Base-by-base conservation (phyloP, 2,329 filamentous ascomycete genomes). In the Eutypa lata region DNA sequence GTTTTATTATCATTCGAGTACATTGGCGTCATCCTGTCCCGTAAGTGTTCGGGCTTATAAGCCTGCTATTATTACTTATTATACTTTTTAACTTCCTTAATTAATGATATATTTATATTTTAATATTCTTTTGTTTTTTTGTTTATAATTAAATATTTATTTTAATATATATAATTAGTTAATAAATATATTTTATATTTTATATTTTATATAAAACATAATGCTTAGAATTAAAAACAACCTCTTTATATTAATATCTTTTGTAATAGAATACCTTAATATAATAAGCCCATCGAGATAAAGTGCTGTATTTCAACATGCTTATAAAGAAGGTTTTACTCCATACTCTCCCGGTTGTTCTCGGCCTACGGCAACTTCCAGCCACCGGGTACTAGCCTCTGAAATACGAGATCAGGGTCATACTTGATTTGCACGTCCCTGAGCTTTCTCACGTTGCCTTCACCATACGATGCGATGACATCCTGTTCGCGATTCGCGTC, bases 401-500 rank as follows among this genome's bases (percentile, higher is more conserved):
- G 54, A 22, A 53, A 53, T 19, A 53, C 40, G 10, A 46, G 51
- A 4, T 52, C 16, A 11, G 49, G 54, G 35, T 52, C 54, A 46
- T 56, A 56, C 7, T 38, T 43, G 6, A 37, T 7, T 40, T 53
- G 51, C 4, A 50, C 46, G 8, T 40, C 47, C 3, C 38, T 42
- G 6, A 53, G 49, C n/a, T 48, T 28, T 4, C 21, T 10, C 35
- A 52, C 42, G 50, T 49, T 54, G 14, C 18, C 50, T 5, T 46
- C 35, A 1, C 54, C 47, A 38, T 57, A 57, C 13, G 52, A 53
- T 6, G 47, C 42, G n/a, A 57, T 53, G 3, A 53, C 52, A 5
- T 33, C 31, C 54, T 53, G 54, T n/a, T 54, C 31, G n/a, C 7
- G 19, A 48, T 54, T 49, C 42, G 54, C 49, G n/a, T 54, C 51